A percentile compares a stretch with the other conserved stretches of the same genome.
phyloP scores from a whole-genome alignment of 106 monocot genomes.

The Agapanthus africanus region DNA sequence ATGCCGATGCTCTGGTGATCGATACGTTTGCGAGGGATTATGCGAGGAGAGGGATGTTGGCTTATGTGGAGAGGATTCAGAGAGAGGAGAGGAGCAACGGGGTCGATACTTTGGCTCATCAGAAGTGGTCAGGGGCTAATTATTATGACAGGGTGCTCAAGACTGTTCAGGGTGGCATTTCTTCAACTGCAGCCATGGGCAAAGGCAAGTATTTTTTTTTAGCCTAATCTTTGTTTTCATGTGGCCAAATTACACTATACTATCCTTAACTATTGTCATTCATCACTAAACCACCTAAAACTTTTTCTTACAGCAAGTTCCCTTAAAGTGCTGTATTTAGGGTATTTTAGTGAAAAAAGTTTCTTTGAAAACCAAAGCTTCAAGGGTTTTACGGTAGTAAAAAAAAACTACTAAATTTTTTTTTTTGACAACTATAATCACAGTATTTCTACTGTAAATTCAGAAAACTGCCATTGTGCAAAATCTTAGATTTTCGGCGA shows the following conservation, averaged over 20 bases:
- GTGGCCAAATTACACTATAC: background rate
- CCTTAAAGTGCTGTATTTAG: too few relatives aligned
- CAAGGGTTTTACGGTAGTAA: too few relatives aligned
- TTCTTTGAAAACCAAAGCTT: too few relatives aligned
- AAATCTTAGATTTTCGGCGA: too few relatives aligned
- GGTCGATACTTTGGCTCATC: slow-evolving; percentile 84
- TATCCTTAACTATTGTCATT: too few relatives aligned
- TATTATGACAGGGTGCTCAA: slow-evolving; percentile 77
- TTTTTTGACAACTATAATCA: background rate
- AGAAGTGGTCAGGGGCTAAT: slow-evolving; percentile 96
- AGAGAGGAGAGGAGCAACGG: slow-evolving; percentile 84
- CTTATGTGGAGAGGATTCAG: slow-evolving; percentile 95
- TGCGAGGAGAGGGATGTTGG: slow-evolving; percentile 73
- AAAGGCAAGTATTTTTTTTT: slow-evolving; percentile 43
- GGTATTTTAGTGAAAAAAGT: too few relatives aligned
- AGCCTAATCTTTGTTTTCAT: background rate
- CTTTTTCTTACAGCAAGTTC: too few relatives aligned
- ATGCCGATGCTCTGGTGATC: slow-evolving; percentile 70
- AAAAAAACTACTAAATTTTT: background rate
- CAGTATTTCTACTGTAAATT: too few relatives aligned
- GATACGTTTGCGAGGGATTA: slow-evolving; percentile 81
- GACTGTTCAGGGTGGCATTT: slow-evolving; percentile 97
- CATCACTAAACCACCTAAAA: too few relatives aligned
- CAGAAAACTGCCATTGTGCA: too few relatives aligned
- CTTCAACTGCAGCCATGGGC: slow-evolving; percentile 96